phyloP scores from a whole-genome alignment of 352 stramenopile genomes.

The Saprolegnia diclina region DNA sequence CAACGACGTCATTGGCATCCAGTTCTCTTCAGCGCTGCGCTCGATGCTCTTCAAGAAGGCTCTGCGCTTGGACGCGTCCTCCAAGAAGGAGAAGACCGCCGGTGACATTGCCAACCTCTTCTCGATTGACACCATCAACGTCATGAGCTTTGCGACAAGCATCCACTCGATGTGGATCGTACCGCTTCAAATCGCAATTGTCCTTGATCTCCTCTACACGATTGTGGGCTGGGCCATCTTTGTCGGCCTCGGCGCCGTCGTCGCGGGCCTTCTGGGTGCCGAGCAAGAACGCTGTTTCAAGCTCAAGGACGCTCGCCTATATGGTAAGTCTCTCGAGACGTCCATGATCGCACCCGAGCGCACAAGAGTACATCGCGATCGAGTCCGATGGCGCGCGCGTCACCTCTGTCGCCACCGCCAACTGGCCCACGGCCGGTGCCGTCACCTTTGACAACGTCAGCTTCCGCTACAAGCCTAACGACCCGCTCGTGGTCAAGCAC shows the following conservation, averaged over 20 bases:
- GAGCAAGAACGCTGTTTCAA: conserved; percentile 26
- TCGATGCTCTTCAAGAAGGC: conserved; percentile 42
- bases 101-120: conserved; percentile 92
- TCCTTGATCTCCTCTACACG: conserved; percentile 36
- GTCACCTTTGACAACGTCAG: conserved; percentile 17
- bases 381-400: conserved; percentile 13
- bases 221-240: conserved; percentile 33
- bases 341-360: conserved; percentile 86
- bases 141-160: conserved; percentile 36
- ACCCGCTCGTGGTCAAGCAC: conserved; percentile 30
- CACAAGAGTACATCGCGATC: conserved; percentile 73
- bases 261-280: conserved; percentile 15
- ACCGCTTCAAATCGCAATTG: conserved; percentile 31
- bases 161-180: conserved; percentile 37
- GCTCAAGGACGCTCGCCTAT: too few species aligned
- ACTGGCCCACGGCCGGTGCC: conserved; percentile 13
- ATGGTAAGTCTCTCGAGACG: too few species aligned
- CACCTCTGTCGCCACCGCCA: neutral
- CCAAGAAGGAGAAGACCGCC: conserved; percentile 23
- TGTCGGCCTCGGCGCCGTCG: conserved; percentile 32
- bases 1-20: conserved; percentile 33
- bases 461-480: conserved; percentile 27
- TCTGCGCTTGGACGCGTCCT: conserved; percentile 28
- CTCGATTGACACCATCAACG: conserved; percentile 77
- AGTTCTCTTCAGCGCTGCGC: conserved; percentile 31